phyloP scores from a whole-genome alignment of 805 yeast genomes.

The Candida anglica region DNA sequence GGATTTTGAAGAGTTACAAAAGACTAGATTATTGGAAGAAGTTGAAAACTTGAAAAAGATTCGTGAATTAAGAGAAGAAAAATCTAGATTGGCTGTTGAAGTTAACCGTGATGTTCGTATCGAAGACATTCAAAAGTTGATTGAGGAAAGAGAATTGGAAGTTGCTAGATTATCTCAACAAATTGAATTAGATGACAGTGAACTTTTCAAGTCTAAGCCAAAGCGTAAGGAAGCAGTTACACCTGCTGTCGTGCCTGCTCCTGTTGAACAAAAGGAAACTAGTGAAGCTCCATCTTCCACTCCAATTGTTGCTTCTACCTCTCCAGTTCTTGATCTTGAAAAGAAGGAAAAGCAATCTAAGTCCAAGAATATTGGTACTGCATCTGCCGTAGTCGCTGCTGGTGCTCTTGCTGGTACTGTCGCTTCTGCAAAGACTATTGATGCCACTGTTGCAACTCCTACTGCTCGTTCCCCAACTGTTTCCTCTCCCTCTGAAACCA shows the following conservation, averaged over 20 bases:
- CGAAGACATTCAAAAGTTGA: slow-evolving; percentile 24
- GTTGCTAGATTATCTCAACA: slow-evolving; percentile 27
- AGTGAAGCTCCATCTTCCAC: background rate
- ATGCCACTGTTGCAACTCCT: slow-evolving; percentile 3
- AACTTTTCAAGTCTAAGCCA: slow-evolving; percentile 11
- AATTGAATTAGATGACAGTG: slow-evolving; percentile 29
- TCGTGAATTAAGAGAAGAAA: slow-evolving; percentile 36
- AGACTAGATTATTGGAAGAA: slow-evolving; percentile 33
- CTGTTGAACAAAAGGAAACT: background rate
- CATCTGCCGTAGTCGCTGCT: slow-evolving; percentile 8
- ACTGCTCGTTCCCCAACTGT: slow-evolving; percentile 5
- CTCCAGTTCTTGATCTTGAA: slow-evolving; percentile 3
- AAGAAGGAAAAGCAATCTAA: slow-evolving; percentile 5
- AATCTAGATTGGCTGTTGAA: slow-evolving; percentile 24
- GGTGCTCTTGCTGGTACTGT: slow-evolving; percentile 8
- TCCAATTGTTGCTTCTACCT: slow-evolving; percentile 1
- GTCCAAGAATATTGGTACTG: slow-evolving; percentile 2
- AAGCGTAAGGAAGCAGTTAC: slow-evolving; percentile 3
- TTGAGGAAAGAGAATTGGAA: slow-evolving; percentile 30
- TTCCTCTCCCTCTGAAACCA: slow-evolving; percentile 3
- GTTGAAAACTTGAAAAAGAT: slow-evolving; percentile 36
- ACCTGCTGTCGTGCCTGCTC: slow-evolving; percentile 2
- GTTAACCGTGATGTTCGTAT: slow-evolving; percentile 16
- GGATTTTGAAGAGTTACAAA: slow-evolving; percentile 36
- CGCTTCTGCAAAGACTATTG: slow-evolving; percentile 5